Percentiles rank a stretch among this genome's conserved stretches.
Evolutionary conservation across 2,329 filamentous ascomycete genomes (phyloP).

Genomic region (Talaromyces piceae): DNA sequence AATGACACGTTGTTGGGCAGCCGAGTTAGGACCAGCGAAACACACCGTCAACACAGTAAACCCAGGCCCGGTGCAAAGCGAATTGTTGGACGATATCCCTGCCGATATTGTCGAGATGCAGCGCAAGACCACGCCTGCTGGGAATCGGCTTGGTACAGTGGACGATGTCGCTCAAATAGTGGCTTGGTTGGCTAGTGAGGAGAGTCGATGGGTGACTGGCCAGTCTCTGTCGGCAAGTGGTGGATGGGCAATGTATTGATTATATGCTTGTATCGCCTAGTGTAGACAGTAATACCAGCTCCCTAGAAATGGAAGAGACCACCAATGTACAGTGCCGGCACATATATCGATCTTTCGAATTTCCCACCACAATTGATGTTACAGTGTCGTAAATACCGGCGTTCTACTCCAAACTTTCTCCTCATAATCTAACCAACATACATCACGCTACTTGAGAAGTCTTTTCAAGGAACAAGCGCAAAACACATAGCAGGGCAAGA

Average conservation of each 20-base stretch:
- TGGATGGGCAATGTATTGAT: constrained; percentile 29
- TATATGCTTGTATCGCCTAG: no score
- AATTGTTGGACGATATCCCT: constrained; percentile 50
- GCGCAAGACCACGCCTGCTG: constrained; percentile 44
- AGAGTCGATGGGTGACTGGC: constrained; percentile 46
- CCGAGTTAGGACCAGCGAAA: constrained; percentile 49
- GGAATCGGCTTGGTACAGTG: constrained; percentile 44
- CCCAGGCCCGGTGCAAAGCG: constrained; percentile 52
- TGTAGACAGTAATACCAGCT: no score
- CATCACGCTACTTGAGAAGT: no score
- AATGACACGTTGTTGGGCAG: constrained; percentile 52
- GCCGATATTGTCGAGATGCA: constrained; percentile 44
- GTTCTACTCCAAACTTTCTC: no score
- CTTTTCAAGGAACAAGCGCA: not conserved
- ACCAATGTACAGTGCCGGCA: no score
- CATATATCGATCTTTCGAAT: no score
- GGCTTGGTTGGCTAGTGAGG: constrained; percentile 46
- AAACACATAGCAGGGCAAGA: constrained; percentile 1
- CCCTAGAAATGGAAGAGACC: no score
- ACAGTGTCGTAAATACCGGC: no score
- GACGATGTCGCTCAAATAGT: constrained; percentile 53
- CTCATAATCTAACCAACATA: no score
- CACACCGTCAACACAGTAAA: constrained; percentile 56
- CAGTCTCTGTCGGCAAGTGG: constrained; percentile 52
- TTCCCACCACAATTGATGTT: no score